Conservation (phyloP, 495 filamentous ascomycete species). For the Penicillium roqueforti region DNA sequence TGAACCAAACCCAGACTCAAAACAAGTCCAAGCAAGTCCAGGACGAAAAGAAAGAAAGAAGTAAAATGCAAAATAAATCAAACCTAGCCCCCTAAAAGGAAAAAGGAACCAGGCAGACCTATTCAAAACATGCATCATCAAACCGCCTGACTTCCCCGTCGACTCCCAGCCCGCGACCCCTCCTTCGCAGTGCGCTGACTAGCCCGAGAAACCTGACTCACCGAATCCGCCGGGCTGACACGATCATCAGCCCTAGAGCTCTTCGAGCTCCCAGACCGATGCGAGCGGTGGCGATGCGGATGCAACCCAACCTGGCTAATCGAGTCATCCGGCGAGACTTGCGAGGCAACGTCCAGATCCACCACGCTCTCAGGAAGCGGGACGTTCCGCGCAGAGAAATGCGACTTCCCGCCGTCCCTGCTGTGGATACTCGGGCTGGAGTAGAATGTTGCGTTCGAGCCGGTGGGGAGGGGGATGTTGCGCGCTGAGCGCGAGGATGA, state of each 20-base stretch:
- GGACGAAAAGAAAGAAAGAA: constrained; percentile 2
- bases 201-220: constrained; percentile 54
- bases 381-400: constrained; percentile 33
- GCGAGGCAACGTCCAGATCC: constrained; percentile 32
- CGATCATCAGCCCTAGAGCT: constrained; percentile 36
- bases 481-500: constrained; percentile 31
- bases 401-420: constrained; percentile 17
- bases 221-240: constrained; percentile 61
- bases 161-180: constrained; percentile 31
- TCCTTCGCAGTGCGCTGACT: constrained; percentile 40
- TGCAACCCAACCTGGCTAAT: constrained; percentile 35
- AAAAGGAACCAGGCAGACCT: not conserved
- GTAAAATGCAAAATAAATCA: not conserved
- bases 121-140: constrained; percentile 5
- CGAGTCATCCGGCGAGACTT: constrained; percentile 37
- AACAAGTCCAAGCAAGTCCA: not conserved
- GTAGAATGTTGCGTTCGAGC: constrained; percentile 13
- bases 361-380: constrained; percentile 48
- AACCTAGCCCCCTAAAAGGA: not conserved
- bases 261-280: constrained; percentile 25
- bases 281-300: constrained; percentile 11
- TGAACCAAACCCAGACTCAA: not conserved
- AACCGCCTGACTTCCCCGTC: constrained; percentile 31
- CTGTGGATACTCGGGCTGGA: constrained; percentile 17
- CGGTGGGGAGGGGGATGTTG: constrained; percentile 29